A percentile compares a stretch with the other conserved stretches of the same genome.
Conservation (phyloP, 345 rosid genomes). For the Triadica sebifera region DNA sequence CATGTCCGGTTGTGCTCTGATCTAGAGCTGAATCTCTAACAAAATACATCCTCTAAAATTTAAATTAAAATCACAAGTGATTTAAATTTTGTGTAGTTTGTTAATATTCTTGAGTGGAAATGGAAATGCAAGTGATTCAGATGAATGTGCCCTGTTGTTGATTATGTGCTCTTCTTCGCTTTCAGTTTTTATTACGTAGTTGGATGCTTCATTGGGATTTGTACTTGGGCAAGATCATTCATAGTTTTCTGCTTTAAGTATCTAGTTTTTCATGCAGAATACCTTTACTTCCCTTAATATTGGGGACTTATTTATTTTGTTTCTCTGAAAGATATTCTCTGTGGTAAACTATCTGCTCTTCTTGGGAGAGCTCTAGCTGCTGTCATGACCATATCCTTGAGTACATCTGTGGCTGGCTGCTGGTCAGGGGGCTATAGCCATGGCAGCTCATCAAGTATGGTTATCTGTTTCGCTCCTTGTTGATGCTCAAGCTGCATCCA, state of each 20-base stretch:
- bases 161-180: background rate
- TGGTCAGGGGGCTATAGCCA: slow-evolving; percentile 37
- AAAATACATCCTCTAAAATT: background rate
- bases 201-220: no score
- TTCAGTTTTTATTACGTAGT: background rate
- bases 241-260: background rate
- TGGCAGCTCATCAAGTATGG: slow-evolving; percentile 48
- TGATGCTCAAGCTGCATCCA: slow-evolving; percentile 43
- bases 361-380: slow-evolving; percentile 41
- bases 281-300: background rate
- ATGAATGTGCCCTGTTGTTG: background rate
- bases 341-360: background rate
- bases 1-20: background rate
- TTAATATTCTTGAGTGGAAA: background rate
- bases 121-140: background rate
- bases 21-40: background rate
- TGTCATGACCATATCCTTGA: slow-evolving; percentile 35
- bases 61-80: no score
- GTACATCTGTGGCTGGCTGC: slow-evolving; percentile 47
- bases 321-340: background rate
- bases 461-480: slow-evolving; percentile 38
- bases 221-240: background rate
- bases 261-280: background rate
- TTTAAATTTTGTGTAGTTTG: background rate
- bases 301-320: background rate